Evolutionary conservation across 768 basidiomycete species (phyloP).

Genomic region (Hortiboletus campestris): DNA sequence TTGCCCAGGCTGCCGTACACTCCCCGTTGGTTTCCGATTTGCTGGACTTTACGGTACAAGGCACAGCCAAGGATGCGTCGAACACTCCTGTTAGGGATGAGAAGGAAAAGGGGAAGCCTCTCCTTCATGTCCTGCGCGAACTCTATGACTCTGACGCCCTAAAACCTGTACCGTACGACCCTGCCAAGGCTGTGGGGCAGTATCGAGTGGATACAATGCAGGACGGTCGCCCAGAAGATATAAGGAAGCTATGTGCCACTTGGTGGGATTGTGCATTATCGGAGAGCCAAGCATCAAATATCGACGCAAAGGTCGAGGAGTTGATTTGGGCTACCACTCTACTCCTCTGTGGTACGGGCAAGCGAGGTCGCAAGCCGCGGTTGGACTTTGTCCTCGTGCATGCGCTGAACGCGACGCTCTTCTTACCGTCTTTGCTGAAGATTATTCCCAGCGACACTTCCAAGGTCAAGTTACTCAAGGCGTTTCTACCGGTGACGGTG

Average conservation of each 20-base stretch:
- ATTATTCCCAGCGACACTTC: conserved; percentile 32
- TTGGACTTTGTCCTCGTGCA: conserved; percentile 63
- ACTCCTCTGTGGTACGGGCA: conserved; percentile 47
- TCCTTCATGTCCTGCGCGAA: conserved; percentile 50
- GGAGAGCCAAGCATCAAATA: conserved; percentile 20
- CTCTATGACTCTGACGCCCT: conserved; percentile 50
- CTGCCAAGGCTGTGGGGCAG: conserved; percentile 38
- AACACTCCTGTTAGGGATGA: conserved; percentile 1
- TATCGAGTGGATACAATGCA: conserved; percentile 35
- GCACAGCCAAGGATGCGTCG: background rate
- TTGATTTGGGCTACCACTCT: conserved; percentile 47
- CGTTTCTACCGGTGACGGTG: conserved; percentile 40
- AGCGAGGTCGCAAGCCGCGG: conserved; percentile 45
- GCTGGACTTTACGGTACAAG: conserved; percentile 28
- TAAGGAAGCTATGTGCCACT: conserved; percentile 41
- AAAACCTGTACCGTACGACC: conserved; percentile 52
- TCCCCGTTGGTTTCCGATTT: conserved; percentile 27
- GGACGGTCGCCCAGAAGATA: conserved; percentile 43
- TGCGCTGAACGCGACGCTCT: conserved; percentile 50
- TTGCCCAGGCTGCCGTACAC: conserved; percentile 52
- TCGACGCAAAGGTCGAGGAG: conserved; percentile 48
- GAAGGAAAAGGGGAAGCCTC: conserved; percentile 33
- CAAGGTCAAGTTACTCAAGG: conserved; percentile 46
- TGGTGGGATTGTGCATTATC: conserved; percentile 34
- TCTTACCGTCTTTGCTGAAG: conserved; percentile 43